These are phyloP conservation scores for Sordaria brevicollis DNA, from an alignment of 495 filamentous ascomycete genomes.

Conservation along the genomic window DNA sequence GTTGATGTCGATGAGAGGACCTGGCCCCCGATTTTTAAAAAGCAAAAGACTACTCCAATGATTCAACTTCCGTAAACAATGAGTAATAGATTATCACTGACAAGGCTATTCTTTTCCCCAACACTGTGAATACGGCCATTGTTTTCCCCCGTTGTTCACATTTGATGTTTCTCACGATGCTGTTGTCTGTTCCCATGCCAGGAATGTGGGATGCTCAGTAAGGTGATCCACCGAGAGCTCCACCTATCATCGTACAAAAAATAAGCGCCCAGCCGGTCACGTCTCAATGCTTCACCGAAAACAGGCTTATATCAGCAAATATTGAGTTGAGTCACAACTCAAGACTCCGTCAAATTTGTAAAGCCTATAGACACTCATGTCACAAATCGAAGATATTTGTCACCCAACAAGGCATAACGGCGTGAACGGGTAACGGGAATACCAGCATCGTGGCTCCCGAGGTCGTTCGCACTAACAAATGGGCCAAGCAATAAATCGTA, in stretches of 20 bases:
- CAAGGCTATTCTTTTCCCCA: background rate
- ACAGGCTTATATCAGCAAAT: background rate
- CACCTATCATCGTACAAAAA: background rate
- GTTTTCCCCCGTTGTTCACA: background rate
- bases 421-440: too few species aligned
- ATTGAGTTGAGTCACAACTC: background rate
- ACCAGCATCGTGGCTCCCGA: background rate
- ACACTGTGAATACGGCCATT: background rate
- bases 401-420: background rate
- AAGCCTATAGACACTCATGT: background rate
- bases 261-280: background rate
- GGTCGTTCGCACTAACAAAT: background rate
- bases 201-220: background rate
- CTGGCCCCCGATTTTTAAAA: background rate
- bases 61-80: background rate
- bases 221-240: background rate
- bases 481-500: background rate
- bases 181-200: background rate
- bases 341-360: background rate
- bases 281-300: background rate
- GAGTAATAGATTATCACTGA: background rate
- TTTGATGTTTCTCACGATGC: background rate
- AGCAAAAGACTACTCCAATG: background rate
- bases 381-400: background rate
- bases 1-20: background rate